A percentile compares a stretch with the other conserved stretches of the same genome.
phyloP scores from a whole-genome alignment of 768 basidiomycete genomes.

The Leccinum pellstonianum region DNA sequence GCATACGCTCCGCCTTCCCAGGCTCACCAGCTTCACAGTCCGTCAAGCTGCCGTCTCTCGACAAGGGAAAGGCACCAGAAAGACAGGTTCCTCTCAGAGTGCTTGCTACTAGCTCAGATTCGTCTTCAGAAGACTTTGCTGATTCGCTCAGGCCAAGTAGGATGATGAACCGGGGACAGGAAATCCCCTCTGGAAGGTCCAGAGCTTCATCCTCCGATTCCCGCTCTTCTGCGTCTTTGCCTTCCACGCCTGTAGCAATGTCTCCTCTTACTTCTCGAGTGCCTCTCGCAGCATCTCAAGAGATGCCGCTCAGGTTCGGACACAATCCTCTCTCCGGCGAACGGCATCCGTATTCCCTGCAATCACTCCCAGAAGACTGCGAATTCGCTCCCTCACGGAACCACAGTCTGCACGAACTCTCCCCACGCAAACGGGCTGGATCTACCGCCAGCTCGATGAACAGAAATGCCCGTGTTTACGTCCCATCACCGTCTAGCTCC shows the following conservation, averaged over 20 bases:
- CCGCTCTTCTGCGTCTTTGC: slow-evolving; percentile 26
- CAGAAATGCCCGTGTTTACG: slow-evolving; percentile 22
- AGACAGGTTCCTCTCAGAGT: background rate
- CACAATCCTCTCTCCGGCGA: slow-evolving; percentile 28
- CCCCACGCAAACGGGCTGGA: slow-evolving; percentile 18
- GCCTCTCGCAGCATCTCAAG: slow-evolving; percentile 26
- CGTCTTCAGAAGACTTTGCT: slow-evolving; percentile 26
- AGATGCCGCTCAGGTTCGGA: slow-evolving; percentile 26
- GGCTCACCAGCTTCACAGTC: slow-evolving; percentile 26
- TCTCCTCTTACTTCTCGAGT: slow-evolving; percentile 16
- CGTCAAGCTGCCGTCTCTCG: slow-evolving; percentile 4
- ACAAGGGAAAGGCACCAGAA: slow-evolving; percentile 17
- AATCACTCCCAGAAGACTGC: slow-evolving; percentile 52
- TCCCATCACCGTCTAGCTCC: slow-evolving; percentile 8
- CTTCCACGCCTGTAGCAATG: slow-evolving; percentile 20
- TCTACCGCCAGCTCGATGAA: slow-evolving; percentile 17
- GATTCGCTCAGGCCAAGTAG: slow-evolving; percentile 8
- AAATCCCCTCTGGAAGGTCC: slow-evolving; percentile 11
- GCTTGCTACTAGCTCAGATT: slow-evolving; percentile 20
- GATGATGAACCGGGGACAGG: slow-evolving; percentile 5
- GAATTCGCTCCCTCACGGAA: slow-evolving; percentile 35
- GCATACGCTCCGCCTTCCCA: slow-evolving; percentile 58
- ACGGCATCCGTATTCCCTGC: slow-evolving; percentile 31
- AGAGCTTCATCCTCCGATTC: slow-evolving; percentile 28
- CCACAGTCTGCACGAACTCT: slow-evolving; percentile 5